Evolutionary conservation across 2,329 filamentous ascomycete genomes (phyloP).

Genomic region (Eutypella sp.): DNA sequence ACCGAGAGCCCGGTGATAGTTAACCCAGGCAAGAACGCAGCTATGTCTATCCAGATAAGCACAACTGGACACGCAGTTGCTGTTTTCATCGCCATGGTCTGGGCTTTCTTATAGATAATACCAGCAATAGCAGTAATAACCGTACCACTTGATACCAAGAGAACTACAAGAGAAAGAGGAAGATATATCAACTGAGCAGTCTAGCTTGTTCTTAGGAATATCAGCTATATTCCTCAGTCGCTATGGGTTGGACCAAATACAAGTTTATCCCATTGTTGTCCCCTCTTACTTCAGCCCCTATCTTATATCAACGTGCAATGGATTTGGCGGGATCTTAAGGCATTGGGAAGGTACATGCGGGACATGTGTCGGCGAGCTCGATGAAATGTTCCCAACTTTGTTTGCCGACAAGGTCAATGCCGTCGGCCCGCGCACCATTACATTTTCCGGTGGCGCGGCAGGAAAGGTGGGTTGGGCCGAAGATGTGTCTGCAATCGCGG

Average conservation of each 20-base stretch:
- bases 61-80: background rate
- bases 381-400: background rate
- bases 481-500: slow-evolving; percentile 1
- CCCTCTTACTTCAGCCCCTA: too few species aligned
- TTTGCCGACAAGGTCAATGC: background rate
- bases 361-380: background rate
- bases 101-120: background rate
- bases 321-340: too few species aligned
- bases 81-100: background rate
- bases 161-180: background rate
- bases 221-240: too few species aligned
- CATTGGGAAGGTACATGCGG: background rate
- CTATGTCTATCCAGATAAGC: background rate
- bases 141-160: too few species aligned
- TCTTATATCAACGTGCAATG: too few species aligned
- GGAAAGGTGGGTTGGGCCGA: slow-evolving; percentile 1
- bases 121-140: too few species aligned
- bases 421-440: background rate
- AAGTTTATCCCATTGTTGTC: too few species aligned
- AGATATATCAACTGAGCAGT: too few species aligned
- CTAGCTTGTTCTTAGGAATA: too few species aligned
- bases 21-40: background rate
- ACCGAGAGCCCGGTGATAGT: background rate
- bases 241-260: too few species aligned
- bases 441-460: background rate